Base-by-base conservation (phyloP, 192 early-diverging fungal genomes). In the Chytriomyces confervae region DNA sequence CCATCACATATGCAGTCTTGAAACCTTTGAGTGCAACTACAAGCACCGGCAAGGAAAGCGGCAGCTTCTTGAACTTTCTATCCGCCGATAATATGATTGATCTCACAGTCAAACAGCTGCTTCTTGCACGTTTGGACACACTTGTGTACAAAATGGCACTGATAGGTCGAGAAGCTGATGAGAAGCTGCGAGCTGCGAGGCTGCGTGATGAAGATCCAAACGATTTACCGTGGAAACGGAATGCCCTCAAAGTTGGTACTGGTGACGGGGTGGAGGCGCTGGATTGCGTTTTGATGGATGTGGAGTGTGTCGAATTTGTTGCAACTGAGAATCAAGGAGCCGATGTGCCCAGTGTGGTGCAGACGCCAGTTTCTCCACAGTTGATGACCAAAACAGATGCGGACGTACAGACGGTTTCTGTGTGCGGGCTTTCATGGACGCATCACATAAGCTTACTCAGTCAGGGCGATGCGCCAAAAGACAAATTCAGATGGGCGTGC, bases 381-480 rank as follows among this genome's bases (percentile, higher is more conserved):
- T 27, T 16, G 1, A 36, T 1, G 18, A 24, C 18, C 27, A 27
- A 65, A 5, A 36, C 36, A 4, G 36, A 36, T 36, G 36, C 36
- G 36, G 36, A 36, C 4, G 36, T 36, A 36, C 16, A 8, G 13
- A 8, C 47, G 45, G 57, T 57, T 60, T 50, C 69, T 24, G 69
- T 72, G 9, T 72, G 69, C 36, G 69, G 69, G 20, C 36, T 72
- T 10, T 18, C 69, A 7, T 72, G 69, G 69, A 61, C 57, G 27
- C 13, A 13, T 50, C 69, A 72, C 20, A 48, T 20, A 3, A 57
- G 20, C 27, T 13, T 57, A 29, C 20, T 72, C 18, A 72, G 24
- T 23, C 44, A 43, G 11, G 10, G 13, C 11, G 11, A 16, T 16
- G 45, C 20, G n/a, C 23, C 23, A 5, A 13, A 11, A n/a, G 44